Evolutionary conservation across 176 grass and related monocot genomes (phyloP), one percentile per base, ranked within the genome.

Genomic region (Juncus inflexus): DNA sequence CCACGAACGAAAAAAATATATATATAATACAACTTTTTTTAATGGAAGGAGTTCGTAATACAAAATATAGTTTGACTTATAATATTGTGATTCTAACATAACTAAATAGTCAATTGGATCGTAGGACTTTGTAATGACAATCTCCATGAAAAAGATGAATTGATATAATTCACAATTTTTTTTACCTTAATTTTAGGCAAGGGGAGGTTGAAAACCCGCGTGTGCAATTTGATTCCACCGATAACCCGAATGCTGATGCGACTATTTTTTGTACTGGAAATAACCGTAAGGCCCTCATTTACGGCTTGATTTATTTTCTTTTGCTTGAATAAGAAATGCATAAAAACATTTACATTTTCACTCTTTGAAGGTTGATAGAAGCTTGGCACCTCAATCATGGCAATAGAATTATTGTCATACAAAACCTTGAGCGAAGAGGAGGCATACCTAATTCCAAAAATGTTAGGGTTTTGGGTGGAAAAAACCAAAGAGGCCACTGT

Each of bases 321-420:
- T 67, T 57, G 70, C 59, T 76, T 52, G 67, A 89, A 73, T 63
- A 86, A 3, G 7, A 79, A 84, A 77, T 91, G 82, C 82, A 91
- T 70, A 71, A 77, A 13, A 15, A 97, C 77, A 37, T 77, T 91
- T 50, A 89, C 63, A 63, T 91, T 89, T 40, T 28, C 19, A 55
- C 76, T 83, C 15, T 77, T 71, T 19, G 92, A 69, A 13, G 92
- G 87, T 74, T 97, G 92, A 73, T 91, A 97, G 68, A 91, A 89
- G 45, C 55, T 61, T 6, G 92, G 87, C 61, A 97, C 74, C 62
- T 86, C 85, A 61, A 91, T 54, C 58, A 77, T 67, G 14, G 81
- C 92, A 9, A 91, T 74, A 2, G 82, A 41, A 58, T 79, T 86
- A 70, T 76, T 75, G 28, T 65, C 77, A 63, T 77, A 97, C n/a